Conservation (phyloP, 768 basidiomycete genomes). For the Lactifluus hygrophoroides region DNA sequence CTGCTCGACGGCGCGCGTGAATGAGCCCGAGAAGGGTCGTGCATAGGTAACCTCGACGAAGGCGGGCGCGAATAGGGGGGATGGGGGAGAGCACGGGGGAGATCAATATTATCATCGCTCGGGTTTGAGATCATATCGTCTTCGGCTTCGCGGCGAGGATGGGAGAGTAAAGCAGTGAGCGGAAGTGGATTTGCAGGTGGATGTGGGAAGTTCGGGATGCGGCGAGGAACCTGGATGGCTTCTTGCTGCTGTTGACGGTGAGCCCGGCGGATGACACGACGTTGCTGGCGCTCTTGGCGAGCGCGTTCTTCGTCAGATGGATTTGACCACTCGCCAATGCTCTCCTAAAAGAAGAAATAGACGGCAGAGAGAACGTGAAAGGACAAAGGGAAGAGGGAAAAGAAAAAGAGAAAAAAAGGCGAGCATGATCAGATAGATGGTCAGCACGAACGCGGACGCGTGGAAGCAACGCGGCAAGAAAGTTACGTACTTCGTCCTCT, state of each 20-base stretch:
- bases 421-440: slow-evolving; percentile 3
- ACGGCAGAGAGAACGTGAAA: too few relatives aligned
- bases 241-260: slow-evolving; percentile 31
- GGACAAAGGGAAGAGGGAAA: slow-evolving; percentile 1
- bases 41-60: slow-evolving; percentile 51
- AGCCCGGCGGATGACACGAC: slow-evolving; percentile 47
- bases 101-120: slow-evolving; percentile 55
- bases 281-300: slow-evolving; percentile 54
- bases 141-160: slow-evolving; percentile 27
- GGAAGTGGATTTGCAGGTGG: slow-evolving; percentile 49
- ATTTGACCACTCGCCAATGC: slow-evolving; percentile 84
- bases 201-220: slow-evolving; percentile 71
- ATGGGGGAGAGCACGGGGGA: slow-evolving; percentile 1
- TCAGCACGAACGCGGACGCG: slow-evolving; percentile 4
- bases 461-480: slow-evolving; percentile 13
- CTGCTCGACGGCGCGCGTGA: slow-evolving; percentile 35
- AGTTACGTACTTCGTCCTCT: slow-evolving; percentile 58
- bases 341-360: slow-evolving; percentile 36
- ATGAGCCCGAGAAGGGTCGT: slow-evolving; percentile 57
- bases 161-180: slow-evolving; percentile 28
- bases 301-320: slow-evolving; percentile 86
- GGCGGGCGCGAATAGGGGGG: slow-evolving; percentile 24
- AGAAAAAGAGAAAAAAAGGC: background rate
- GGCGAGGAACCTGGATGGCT: slow-evolving; percentile 50
- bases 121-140: slow-evolving; percentile 82